phyloP scores from a whole-genome alignment of 73 alveolate genomes.

The Blepharisma stoltei region DNA sequence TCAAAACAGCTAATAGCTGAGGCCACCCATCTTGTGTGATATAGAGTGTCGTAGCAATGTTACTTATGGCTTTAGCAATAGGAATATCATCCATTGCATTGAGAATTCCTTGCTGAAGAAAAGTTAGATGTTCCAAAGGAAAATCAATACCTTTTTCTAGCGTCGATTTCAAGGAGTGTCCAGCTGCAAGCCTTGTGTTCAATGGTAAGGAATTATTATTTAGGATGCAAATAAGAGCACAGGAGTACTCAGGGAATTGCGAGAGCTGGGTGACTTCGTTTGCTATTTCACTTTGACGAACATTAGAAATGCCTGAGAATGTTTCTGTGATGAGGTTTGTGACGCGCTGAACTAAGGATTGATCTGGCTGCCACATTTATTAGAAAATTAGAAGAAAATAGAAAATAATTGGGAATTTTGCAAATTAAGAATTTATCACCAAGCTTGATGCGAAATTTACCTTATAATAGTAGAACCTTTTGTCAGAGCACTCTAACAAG shows the following conservation, averaged over 20 bases:
- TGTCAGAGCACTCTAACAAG: no score
- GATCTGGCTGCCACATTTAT: slow-evolving; percentile 22
- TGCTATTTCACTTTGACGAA: slow-evolving; percentile 15
- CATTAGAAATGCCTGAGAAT: not conserved
- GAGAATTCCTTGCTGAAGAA: not conserved
- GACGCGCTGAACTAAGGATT: not conserved
- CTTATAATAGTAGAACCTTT: no score
- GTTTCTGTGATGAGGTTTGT: slow-evolving; percentile 26
- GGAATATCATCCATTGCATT: not conserved
- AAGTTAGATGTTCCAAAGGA: not conserved
- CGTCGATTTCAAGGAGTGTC: slow-evolving; percentile 3
- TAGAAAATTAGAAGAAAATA: no score
- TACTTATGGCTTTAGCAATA: slow-evolving; percentile 2
- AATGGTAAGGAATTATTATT: not conserved
- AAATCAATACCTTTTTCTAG: slow-evolving; percentile 5
- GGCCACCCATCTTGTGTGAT: slow-evolving; percentile 21
- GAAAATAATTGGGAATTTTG: no score
- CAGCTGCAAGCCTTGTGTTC: not conserved
- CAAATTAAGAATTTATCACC: no score
- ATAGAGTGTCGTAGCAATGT: slow-evolving; percentile 4
- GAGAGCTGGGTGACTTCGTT: not conserved
- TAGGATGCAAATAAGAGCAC: not conserved
- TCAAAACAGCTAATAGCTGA: not conserved
- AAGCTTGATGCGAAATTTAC: no score
- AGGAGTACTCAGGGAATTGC: not conserved